A percentile compares a stretch with the other conserved stretches of the same genome.
Evolutionary conservation across 352 stramenopile genomes (phyloP).

Genomic region (Globisporangium megalacanthum): DNA sequence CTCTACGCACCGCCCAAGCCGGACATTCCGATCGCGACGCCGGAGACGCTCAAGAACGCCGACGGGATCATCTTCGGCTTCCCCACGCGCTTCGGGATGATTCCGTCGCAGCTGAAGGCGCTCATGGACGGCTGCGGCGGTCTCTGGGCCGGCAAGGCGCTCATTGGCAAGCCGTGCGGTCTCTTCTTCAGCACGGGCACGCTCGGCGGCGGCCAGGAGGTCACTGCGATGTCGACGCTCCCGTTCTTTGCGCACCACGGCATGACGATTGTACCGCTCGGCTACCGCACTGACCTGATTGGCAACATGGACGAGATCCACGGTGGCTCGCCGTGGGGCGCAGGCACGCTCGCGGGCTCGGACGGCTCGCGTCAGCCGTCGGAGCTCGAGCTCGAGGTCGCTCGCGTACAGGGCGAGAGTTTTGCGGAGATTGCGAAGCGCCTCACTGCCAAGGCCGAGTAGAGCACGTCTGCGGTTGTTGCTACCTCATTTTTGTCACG

Average conservation of each 20-base stretch:
- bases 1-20: conserved; percentile 65
- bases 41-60: conserved; percentile 51
- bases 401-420: conserved; percentile 62
- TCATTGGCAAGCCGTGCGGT: conserved; percentile 76
- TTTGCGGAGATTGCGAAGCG: conserved; percentile 80
- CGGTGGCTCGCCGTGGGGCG: conserved; percentile 62
- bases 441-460: conserved; percentile 15
- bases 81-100: conserved; percentile 74
- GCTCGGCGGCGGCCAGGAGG: conserved; percentile 81
- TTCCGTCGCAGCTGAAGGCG: conserved; percentile 76
- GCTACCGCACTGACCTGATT: conserved; percentile 38
- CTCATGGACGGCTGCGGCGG: conserved; percentile 75
- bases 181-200: conserved; percentile 74
- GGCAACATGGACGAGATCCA: conserved; percentile 58
- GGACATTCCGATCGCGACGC: conserved; percentile 40
- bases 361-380: conserved; percentile 74
- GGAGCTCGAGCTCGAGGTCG: conserved; percentile 67
- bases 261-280: conserved; percentile 84
- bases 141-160: conserved; percentile 47
- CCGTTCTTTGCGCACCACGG: conserved; percentile 84
- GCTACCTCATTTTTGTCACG: too few relatives aligned
- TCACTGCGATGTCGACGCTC: conserved; percentile 63
- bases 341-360: conserved; percentile 66
- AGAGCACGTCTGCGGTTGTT: too few relatives aligned
- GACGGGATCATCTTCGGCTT: conserved; percentile 85